Evolutionary conservation across 2,329 filamentous ascomycete species (phyloP), one percentile per base, ranked within the genome.

Genomic region (Zymoseptoria crescenta): DNA sequence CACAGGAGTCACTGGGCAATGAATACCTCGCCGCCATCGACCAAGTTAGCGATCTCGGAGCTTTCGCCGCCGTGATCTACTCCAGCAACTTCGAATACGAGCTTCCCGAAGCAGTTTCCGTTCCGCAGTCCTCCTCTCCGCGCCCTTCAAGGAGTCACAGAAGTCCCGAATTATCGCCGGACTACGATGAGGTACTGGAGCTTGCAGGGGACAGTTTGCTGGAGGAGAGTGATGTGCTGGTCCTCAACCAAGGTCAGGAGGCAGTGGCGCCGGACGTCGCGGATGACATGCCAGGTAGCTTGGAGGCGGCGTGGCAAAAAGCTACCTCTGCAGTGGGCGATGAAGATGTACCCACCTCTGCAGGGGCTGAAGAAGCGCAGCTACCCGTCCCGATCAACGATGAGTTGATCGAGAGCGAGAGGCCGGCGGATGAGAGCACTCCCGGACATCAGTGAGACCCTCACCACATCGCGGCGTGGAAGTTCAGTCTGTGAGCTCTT

Each of bases 61-160:
- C 87, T 0, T 95, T 95, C 72, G 88, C 90, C 1, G 90, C 91
- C 1, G 87, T 95, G 1, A 89, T 95, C 48, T 95, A 94, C 74
- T 89, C 86, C 55, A 92, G 87, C 71, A 94, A 95, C 73, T 94
- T 83, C 64, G 81, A 83, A 62, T 77, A 78, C 61, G 80, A 81
- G 70, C 72, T 74, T 8, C 74, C 73, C 0, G 76, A 77, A 27
- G 60, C 60, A 13, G 54, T 56, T 2, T 54, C 56, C 35, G 1
- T 21, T 7, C 54, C 56, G 52, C 55, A 28, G 41, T 48, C 52
- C 13, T 45, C 48, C 21, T 45, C 30, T 20, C 27, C 41, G 13
- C 50, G 29, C 21, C 52, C 48, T 54, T 52, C 49, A 52, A 49
- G 30, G 56, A 45, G 19, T 52, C 24, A 45, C 1, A 57, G 54